Conservation (phyloP, 179 eudicot species). For the Spergularia azorica region DNA sequence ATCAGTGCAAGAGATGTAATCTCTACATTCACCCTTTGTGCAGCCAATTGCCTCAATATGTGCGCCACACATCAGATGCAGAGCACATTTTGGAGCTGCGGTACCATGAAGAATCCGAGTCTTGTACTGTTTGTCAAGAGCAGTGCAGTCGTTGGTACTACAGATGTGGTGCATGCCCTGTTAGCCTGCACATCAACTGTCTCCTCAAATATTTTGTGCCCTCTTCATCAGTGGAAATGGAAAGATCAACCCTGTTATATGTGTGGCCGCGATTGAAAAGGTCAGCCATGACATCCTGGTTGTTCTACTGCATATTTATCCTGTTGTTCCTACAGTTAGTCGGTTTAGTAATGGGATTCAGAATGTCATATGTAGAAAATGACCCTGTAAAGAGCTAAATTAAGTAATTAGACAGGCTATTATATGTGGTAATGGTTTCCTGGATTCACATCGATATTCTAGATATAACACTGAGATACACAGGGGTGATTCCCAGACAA, state of each 20-base stretch:
- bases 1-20: conserved; percentile 22
- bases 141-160: conserved; percentile 22
- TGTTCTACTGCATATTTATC: conserved; percentile 13
- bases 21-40: conserved; percentile 25
- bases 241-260: background rate
- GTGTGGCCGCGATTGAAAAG: background rate
- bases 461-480: too few species aligned
- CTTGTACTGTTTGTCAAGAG: background rate
- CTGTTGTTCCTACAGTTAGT: conserved; percentile 3
- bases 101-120: background rate
- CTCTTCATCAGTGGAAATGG: background rate
- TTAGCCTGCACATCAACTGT: conserved; percentile 18
- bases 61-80: background rate
- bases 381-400: background rate
- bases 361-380: background rate
- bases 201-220: conserved; percentile 8
- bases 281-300: conserved; percentile 5
- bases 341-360: background rate
- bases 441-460: too few species aligned
- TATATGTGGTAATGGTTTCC: too few species aligned
- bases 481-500: background rate
- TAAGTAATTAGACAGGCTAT: too few species aligned
- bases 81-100: conserved; percentile 15
- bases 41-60: conserved; percentile 24
- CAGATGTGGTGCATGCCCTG: background rate